Evolutionary conservation across 768 basidiomycete genomes (phyloP), one percentile per base, ranked within the genome.

Genomic region (Mycena galericulata): DNA sequence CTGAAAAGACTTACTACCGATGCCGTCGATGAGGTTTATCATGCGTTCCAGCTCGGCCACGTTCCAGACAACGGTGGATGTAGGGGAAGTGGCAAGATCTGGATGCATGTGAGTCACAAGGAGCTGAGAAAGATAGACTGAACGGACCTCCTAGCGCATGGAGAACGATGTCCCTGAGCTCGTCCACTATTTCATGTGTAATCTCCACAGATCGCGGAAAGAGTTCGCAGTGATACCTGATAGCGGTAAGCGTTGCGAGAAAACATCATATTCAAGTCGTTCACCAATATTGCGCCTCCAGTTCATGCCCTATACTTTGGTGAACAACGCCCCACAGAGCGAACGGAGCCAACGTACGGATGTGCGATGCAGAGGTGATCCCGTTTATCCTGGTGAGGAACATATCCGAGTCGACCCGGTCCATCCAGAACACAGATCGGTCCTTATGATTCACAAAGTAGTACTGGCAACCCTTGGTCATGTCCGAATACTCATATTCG

Each of bases 341-440:
- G 0, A 3, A 34, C 0, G 18, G 8, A 29, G 7, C 1, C 29
- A 26, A 54, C 67, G 40, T 18, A 64, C 67, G 8, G 41, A 69
- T 47, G 11, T 59, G 67, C 26, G 43, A 47, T 8, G 22, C 57
- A 66, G 14, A 54, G 18, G 20, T 9, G 49, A 30, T 81, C 62
- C 2, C 14, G 8, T 36, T 53, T 1, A 24, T 45, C 36, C n/a
- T n/a, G 4, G 75, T 74, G 0, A 78, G 68, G 61, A 77, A 80
- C 2, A 71, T 58, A 20, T 84, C 74, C n/a, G 84, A 40, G 0
- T 83, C 73, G 66, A 81, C 86, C 0, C 78, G 68, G 49, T 89
- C 83, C 34, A 90, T 63, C 85, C 84, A 86, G 67, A 86, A 86
- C 17, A 84, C 68, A 26, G 74, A 70, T 41, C 81, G 76, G 1